A percentile compares a stretch with the other conserved stretches of the same genome.
Conservation (phyloP, 441 rosid genomes). For the Pelargonium hybrid region DNA sequence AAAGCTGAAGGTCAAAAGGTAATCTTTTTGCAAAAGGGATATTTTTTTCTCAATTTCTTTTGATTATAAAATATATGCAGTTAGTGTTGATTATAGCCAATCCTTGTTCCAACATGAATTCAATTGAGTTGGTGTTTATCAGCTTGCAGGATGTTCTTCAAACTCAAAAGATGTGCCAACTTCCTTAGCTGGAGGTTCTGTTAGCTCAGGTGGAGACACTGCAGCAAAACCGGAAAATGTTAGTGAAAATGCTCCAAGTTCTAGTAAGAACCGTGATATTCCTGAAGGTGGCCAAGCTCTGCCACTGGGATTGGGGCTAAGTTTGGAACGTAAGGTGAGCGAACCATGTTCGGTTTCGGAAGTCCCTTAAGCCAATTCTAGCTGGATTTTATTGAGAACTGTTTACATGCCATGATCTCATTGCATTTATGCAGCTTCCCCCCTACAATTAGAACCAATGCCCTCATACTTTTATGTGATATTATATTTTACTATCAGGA, state of each 20-base stretch:
- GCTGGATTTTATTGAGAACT: not conserved
- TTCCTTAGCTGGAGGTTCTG: constrained; percentile 17
- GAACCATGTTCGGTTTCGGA: not conserved
- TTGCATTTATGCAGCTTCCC: not conserved
- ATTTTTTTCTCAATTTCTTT: not conserved
- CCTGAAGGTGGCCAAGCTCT: constrained; percentile 31
- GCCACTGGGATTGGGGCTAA: constrained; percentile 81
- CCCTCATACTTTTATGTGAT: not conserved
- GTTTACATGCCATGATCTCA: not conserved
- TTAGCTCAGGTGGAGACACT: constrained; percentile 23
- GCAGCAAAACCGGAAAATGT: constrained; percentile 27
- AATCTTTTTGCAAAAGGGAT: constrained; percentile 15
- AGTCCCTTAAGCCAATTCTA: not conserved
- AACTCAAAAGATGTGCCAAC: constrained; percentile 26
- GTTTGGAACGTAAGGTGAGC: constrained; percentile 73
- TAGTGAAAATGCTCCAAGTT: constrained; percentile 27
- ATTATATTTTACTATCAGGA: not conserved
- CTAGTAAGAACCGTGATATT: constrained; percentile 31
- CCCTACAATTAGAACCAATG: not conserved
- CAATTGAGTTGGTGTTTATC: constrained; percentile 20
- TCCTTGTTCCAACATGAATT: constrained; percentile 23
- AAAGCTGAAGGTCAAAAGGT: constrained; percentile 38
- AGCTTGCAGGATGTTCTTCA: constrained; percentile 18
- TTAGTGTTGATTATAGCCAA: constrained; percentile 8
- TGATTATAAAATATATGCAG: constrained; percentile 8